Base-by-base conservation (phyloP, 257 asterid genomes). In the Solanum peruvianum region DNA sequence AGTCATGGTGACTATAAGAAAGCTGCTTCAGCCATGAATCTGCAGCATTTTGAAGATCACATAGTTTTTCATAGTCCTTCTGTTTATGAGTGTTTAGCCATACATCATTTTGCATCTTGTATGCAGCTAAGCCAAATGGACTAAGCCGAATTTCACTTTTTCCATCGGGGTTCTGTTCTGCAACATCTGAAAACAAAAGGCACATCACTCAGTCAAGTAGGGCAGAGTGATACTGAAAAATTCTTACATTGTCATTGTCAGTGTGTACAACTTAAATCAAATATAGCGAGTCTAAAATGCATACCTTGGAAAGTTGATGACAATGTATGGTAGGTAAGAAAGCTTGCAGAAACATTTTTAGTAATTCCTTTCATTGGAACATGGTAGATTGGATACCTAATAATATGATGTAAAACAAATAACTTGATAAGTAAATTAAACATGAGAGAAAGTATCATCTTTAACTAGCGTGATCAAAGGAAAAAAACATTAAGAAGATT, bases 221-320 rank as follows among this genome's bases (percentile, higher is more conserved):
- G 47, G 6, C 15, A 47, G 58, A 47, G 58, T 47, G 2, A 47
- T 47, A 47, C 58, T 18, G 1, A 47, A 47, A 47, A 14, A 47
- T 14, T 47, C 8, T 69, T 15, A 69, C 41, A 29, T 14, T 69
- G 20, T 69, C 6, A 7, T 14, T 69, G 20, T 69, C 6, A 7
- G 12, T 29, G 35, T 64, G 41, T 69, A 69, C 31, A 29, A 69
- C 42, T 69, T 31, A 31, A 69, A 69, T 29, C 11, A 69, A 69
- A 69, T 69, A 45, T 44, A 78, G 18, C 1, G 9, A 41, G 23
- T 78, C 44, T 44, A 52, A 47, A 58, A 20, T 27, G 13, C 72
- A 6, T 90, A 96, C 99, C 99, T 92, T 93, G 98, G 84, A 92
- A 95, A 47, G 94, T 92, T 83, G 99, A 93, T 35, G 98, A 96